Evolutionary conservation across 1,284 basidiomycete genomes (phyloP), one percentile per base, ranked within the genome.

Genomic region (Trichosporon sp.): DNA sequence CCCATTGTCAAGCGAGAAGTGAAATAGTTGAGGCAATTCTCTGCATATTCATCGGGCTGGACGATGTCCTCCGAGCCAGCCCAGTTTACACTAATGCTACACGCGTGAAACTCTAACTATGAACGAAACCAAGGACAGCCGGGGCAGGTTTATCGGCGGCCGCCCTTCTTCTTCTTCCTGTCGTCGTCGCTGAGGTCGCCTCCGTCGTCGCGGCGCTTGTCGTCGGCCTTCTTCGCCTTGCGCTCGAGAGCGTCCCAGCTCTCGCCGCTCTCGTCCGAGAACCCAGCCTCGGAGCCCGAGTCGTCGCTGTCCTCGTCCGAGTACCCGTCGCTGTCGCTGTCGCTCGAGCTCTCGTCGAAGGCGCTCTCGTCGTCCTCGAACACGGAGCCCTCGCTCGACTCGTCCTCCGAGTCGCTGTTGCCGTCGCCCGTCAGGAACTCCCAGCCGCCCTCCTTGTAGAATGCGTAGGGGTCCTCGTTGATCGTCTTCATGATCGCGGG

Each of bases 381-480:
- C 76, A 92, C 93, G 0, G 92, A 94, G 77, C 92, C 92, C 2
- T 91, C 89, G 0, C 89, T 90, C 65, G 86, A 89, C 12, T 90
- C 88, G 2, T 90, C 91, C 35, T 86, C 87, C 43, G 90, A 90
- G 77, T 90, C 91, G 88, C 48, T 69, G 71, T 87, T 90, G 65
- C 88, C 90, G 67, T 86, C 88, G 10, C 89, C 89, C n/a, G 87
- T 84, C 71, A 99, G 87, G 90, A 97, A 98, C 71, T 86, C 87
- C 97, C 97, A 99, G 38, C 97, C 97, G 35, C 95, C 96, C 69
- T 92, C 90, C 75, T 91, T 91, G 90, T 97, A 99, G 87, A 99
- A 99, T 67, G 93, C 93, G 79, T 93, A 91, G 0, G 97, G 96
- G 78, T 92, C 93, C 75, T 98, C 96, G 77, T 96, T 96, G 85